phyloP scores from a whole-genome alignment of 2,329 filamentous ascomycete species.

The Bipolaris sorokiniana region DNA sequence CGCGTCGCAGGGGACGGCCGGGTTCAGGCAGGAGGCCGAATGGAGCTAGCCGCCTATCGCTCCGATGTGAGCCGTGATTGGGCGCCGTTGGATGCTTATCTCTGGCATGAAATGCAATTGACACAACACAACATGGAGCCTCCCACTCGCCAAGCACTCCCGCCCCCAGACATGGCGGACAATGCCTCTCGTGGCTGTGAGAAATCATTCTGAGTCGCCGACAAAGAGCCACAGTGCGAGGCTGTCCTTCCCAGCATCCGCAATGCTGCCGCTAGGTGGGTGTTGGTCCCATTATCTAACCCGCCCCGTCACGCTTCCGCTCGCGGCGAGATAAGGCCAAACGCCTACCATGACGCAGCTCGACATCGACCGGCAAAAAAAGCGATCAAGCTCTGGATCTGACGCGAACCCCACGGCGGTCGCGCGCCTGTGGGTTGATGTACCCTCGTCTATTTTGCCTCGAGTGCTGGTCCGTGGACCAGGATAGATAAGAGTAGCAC shows the following conservation, averaged over 20 bases:
- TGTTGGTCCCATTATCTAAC: slow-evolving; percentile 21
- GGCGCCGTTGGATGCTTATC: slow-evolving; percentile 11
- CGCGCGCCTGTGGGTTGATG: slow-evolving; percentile 36
- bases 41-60: slow-evolving; percentile 1
- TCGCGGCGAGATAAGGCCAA: slow-evolving; percentile 35
- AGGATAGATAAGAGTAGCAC: slow-evolving; percentile 49
- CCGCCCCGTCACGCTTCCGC: slow-evolving; percentile 14
- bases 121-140: slow-evolving; percentile 26
- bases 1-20: slow-evolving; percentile 12
- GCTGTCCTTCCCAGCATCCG: slow-evolving; percentile 6
- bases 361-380: slow-evolving; percentile 32
- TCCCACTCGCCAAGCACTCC: slow-evolving; percentile 40
- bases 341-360: slow-evolving; percentile 36
- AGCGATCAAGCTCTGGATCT: slow-evolving; percentile 44
- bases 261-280: slow-evolving; percentile 22
- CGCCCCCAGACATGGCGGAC: slow-evolving; percentile 33
- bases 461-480: slow-evolving; percentile 41
- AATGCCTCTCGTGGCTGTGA: slow-evolving; percentile 12
- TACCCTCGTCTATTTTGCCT: slow-evolving; percentile 46
- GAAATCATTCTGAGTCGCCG: slow-evolving; percentile 12
- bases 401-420: slow-evolving; percentile 47
- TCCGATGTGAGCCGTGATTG: slow-evolving; percentile 3
- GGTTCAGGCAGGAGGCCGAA: slow-evolving; percentile 6
- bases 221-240: slow-evolving; percentile 18
- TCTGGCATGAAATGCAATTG: slow-evolving; percentile 20